Base-by-base conservation (phyloP, 1,284 basidiomycete genomes). In the Coriolopsis trogii region DNA sequence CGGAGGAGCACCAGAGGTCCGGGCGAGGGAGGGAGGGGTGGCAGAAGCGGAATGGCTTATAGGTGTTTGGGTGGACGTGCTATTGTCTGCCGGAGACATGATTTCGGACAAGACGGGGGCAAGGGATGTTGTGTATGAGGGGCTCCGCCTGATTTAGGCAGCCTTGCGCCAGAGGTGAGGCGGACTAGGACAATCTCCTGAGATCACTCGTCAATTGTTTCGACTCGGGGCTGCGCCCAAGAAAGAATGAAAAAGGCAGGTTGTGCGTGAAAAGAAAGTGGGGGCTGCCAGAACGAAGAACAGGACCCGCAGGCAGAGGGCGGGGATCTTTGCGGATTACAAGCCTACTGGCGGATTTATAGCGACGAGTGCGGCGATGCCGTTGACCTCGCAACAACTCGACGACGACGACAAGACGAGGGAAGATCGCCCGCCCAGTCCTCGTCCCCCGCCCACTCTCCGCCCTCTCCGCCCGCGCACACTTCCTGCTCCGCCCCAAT, bases 81-180 rank as follows among this genome's bases (percentile, higher is more conserved):
- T 59, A 59, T 59, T 59, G 58, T 59, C 58, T 59, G 39, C 58
- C 58, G 53, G 58, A 59, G 58, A 59, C 58, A 59, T 59, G 52
- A 50, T 59, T 53, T 55, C 42, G 51, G 58, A 43, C 38, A 55
- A 56, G 46, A 55, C 51, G 46, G 48, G 51, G 58, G 46, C 38
- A 55, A 56, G 46, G 58, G 51, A 49, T 51, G 51, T 53, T 50
- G 51, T 50, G 48, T 33, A 42, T 38, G 42, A 46, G 49, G 49
- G 33, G 51, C 51, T 46, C 43, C 54, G 52, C 58, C 54, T 51
- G 58, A 52, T 56, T 56, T 49, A 48, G 58, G 42, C 43, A 56
- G 52, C 54, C 58, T 47, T 50, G 58, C 41, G 55, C 58, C 58
- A 41, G 45, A 29, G 41, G 54, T 25, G 54, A 52, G 54, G 58